These are phyloP conservation scores for Oenanthe javanica DNA, from an alignment of 140 eudicot species.

Conservation along the genomic window DNA sequence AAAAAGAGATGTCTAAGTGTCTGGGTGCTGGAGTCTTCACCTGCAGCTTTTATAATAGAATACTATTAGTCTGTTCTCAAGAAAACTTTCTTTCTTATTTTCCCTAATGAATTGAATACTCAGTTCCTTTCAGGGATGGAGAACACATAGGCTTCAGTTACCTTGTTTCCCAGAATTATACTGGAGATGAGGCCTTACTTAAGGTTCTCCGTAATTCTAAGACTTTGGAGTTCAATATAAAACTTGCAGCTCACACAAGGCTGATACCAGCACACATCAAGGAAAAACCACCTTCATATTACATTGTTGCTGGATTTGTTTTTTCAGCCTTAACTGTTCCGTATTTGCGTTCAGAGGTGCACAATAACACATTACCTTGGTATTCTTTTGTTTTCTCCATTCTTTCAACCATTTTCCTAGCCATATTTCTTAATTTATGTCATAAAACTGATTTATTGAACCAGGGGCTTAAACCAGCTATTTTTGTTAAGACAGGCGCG, in stretches of 20 bases:
- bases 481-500: background rate
- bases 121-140: slow-evolving; percentile 77
- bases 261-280: slow-evolving; percentile 59
- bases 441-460: background rate
- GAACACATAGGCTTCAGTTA: slow-evolving; percentile 74
- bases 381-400: background rate
- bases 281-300: slow-evolving; percentile 60
- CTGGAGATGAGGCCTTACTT: slow-evolving; percentile 53
- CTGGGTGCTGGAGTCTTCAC: background rate
- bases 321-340: slow-evolving; percentile 62
- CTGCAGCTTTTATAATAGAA: background rate
- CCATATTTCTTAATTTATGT: background rate
- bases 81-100: slow-evolving; percentile 6
- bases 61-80: background rate
- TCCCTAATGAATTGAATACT: slow-evolving; percentile 3
- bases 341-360: slow-evolving; percentile 61
- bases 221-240: slow-evolving; percentile 39
- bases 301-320: slow-evolving; percentile 63
- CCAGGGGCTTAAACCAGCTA: background rate
- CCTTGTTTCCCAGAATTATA: slow-evolving; percentile 61
- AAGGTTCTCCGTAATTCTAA: slow-evolving; percentile 51
- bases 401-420: no score
- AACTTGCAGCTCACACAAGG: slow-evolving; percentile 51
- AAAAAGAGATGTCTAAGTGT: background rate
- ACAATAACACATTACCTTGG: background rate